Percentiles rank a stretch among this genome's conserved stretches.
Conservation (phyloP, 306 rosid genomes). For the Prunus fruticosa region DNA sequence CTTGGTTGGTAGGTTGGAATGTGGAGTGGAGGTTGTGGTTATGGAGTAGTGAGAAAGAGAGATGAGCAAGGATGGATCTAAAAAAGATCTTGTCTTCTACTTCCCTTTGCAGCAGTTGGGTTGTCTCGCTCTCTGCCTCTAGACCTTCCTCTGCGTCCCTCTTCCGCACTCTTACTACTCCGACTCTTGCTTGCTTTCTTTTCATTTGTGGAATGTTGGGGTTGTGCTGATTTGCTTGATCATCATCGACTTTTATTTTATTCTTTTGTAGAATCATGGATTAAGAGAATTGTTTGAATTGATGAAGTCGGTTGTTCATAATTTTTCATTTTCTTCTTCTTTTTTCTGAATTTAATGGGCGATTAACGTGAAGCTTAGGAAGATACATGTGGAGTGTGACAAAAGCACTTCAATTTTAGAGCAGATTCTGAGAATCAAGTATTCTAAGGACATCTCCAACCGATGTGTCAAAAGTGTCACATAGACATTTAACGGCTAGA, state of each 20-base stretch:
- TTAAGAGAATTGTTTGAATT: neutral
- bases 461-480: too few relatives aligned
- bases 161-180: conserved; percentile 40
- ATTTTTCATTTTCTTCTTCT: neutral
- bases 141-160: conserved; percentile 25
- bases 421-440: neutral
- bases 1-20: too few relatives aligned
- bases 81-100: conserved; percentile 44
- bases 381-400: neutral
- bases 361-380: neutral
- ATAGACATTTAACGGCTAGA: too few relatives aligned
- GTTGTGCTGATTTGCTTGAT: conserved; percentile 2
- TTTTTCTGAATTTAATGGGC: neutral
- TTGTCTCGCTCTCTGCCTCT: conserved; percentile 60
- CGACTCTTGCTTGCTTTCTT: neutral
- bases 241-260: neutral
- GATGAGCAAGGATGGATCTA: too few relatives aligned
- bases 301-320: neutral
- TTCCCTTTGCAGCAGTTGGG: conserved; percentile 70
- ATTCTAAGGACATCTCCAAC: too few relatives aligned
- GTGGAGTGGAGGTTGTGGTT: too few relatives aligned
- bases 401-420: neutral
- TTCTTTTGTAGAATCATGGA: neutral
- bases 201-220: neutral
- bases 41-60: too few relatives aligned